These are phyloP conservation scores for Alternaria infectoria DNA, from an alignment of 2,329 filamentous ascomycete genomes.

Conservation along the genomic window DNA sequence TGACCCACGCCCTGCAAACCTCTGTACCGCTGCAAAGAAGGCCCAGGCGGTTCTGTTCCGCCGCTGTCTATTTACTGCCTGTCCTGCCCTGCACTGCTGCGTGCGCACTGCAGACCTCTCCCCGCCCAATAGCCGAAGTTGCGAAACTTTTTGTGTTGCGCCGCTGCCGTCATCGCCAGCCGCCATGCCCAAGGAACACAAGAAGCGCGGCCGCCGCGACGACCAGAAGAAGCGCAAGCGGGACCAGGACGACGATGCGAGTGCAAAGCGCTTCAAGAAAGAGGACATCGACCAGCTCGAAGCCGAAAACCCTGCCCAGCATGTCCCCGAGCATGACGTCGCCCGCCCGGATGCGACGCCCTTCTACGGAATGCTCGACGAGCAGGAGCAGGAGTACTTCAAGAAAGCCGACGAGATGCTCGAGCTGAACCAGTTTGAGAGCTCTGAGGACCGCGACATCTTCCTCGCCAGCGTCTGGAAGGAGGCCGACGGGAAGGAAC, in stretches of 20 bases:
- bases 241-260: constrained; percentile 38
- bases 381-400: constrained; percentile 96
- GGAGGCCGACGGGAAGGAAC: constrained; percentile 88
- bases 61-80: neutral
- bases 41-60: neutral
- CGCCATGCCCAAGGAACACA: constrained; percentile 67
- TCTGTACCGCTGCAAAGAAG: constrained; percentile 4
- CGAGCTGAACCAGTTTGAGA: constrained; percentile 85
- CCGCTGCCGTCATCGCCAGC: constrained; percentile 10
- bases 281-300: constrained; percentile 23
- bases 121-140: constrained; percentile 17
- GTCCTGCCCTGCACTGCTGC: neutral
- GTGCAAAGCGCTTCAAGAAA: constrained; percentile 44
- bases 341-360: constrained; percentile 63
- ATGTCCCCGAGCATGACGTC: constrained; percentile 35
- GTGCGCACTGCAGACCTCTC: neutral
- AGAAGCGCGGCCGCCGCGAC: constrained; percentile 63
- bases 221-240: constrained; percentile 57
- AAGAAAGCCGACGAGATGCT: constrained; percentile 87
- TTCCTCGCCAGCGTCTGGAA: constrained; percentile 80
- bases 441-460: constrained; percentile 63
- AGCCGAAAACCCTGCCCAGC: constrained; percentile 21
- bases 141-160: constrained; percentile 21
- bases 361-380: constrained; percentile 92
- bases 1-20: constrained; percentile 10